Evolutionary conservation across 2,329 filamentous ascomycete genomes (phyloP), one percentile per base, ranked within the genome.

Genomic region (Catunica adiposa): DNA sequence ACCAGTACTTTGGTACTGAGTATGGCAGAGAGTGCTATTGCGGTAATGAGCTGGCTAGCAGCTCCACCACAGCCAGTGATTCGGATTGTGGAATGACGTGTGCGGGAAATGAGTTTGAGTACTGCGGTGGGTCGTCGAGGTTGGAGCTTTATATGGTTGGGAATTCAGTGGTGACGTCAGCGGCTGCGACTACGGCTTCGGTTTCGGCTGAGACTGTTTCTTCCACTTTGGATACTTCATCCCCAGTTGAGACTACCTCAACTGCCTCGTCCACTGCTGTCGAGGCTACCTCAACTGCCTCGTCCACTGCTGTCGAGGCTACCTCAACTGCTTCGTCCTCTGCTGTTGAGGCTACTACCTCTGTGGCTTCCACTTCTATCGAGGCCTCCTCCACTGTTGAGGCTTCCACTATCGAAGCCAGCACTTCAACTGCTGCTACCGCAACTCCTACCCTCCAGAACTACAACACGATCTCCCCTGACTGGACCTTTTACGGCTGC

Each of bases 401-500:
- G 17, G 2, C 59, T n/a, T 51, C 55, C 14, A 46, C 37, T 31
- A 50, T 17, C 22, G 53, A 54, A 14, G 15, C 31, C 14, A 47
- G n/a, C 40, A 20, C 25, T 25, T 23, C 44, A 8, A 29, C 20
- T 20, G 34, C 44, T 15, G 14, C 31, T 3, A 59, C 60, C n/a
- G 62, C 68, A 40, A 63, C 63, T 48, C 64, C 68, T 0, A 64
- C 63, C 7, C 59, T 67, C 6, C 58, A 61, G 4, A 60, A 62
- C 40, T 69, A 66, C 59, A 62, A 61, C 8, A 62, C 68, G 15
- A 63, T 69, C 20, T 70, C 70, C 29, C 8, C 29, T 14, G 58
- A 61, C 31, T 70, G 67, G 60, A 62, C 62, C 6, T 62, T 70
- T 22, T 62, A 68, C 15, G 70, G 70, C 34, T 73, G 71, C 64